Conservation (phyloP, 2,329 filamentous ascomycete species). For the Exutisphaerella laricina region DNA sequence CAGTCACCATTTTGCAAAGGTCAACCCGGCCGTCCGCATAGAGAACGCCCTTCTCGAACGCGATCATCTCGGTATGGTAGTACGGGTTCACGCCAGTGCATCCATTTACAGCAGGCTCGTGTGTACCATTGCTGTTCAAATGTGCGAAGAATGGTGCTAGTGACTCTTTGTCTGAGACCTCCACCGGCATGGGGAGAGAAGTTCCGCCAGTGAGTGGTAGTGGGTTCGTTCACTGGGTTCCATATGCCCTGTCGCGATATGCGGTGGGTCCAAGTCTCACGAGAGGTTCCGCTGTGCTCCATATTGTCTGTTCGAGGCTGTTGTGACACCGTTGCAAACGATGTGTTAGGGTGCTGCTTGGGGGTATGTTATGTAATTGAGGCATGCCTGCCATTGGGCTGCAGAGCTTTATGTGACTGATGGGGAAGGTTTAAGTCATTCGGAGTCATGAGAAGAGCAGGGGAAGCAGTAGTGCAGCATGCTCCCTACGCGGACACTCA, state of each 20-base stretch:
- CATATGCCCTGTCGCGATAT: constrained; percentile 34
- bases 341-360: no score
- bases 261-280: constrained; percentile 25
- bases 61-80: constrained; percentile 33
- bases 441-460: no score
- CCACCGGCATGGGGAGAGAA: constrained; percentile 36
- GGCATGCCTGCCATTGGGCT: no score
- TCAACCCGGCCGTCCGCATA: constrained; percentile 52
- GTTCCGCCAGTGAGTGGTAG: constrained; percentile 30
- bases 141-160: constrained; percentile 37
- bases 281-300: not conserved
- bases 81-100: constrained; percentile 30
- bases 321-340: no score
- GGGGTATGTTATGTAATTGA: no score
- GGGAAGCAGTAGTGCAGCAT: no score
- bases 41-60: constrained; percentile 40
- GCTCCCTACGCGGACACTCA: no score
- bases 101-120: constrained; percentile 20
- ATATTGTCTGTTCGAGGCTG: not conserved
- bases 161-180: constrained; percentile 31
- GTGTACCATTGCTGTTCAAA: constrained; percentile 26
- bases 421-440: no score
- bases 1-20: constrained; percentile 53
- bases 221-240: constrained; percentile 30
- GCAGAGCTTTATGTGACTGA: no score